These are phyloP conservation scores for Zygoascus tannicola DNA, from an alignment of 805 yeast species.

Conservation along the genomic window DNA sequence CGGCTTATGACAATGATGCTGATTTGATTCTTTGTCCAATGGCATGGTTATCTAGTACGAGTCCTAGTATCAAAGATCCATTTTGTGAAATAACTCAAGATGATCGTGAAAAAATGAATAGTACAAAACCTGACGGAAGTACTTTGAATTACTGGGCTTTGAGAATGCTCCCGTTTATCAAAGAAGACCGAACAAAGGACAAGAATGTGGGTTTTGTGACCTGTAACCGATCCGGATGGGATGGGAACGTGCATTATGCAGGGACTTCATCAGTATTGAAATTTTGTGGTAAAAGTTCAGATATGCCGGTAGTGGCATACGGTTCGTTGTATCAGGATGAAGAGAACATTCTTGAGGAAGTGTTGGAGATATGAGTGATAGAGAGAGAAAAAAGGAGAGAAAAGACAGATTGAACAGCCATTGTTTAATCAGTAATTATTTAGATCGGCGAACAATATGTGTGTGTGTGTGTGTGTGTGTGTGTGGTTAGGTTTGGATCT, in stretches of 20 bases:
- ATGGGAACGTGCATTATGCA: constrained; percentile 34
- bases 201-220: constrained; percentile 35
- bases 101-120: constrained; percentile 8
- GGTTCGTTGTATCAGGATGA: constrained; percentile 15
- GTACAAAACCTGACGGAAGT: constrained; percentile 33
- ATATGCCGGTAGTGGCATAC: constrained; percentile 20
- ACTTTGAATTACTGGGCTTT: constrained; percentile 68
- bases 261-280: constrained; percentile 35
- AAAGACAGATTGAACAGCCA: too few species aligned
- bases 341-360: constrained; percentile 12
- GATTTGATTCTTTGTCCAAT: constrained; percentile 66
- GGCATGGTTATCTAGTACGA: constrained; percentile 58
- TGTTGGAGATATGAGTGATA: constrained; percentile 10
- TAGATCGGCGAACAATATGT: too few species aligned
- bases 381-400: constrained; percentile 3
- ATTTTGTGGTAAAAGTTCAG: constrained; percentile 27
- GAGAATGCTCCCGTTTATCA: constrained; percentile 55
- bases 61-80: constrained; percentile 8
- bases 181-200: constrained; percentile 23
- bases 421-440: too few species aligned
- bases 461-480: too few species aligned
- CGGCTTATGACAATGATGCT: constrained; percentile 39
- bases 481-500: too few species aligned
- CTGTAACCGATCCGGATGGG: constrained; percentile 75
- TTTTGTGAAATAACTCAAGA: constrained; percentile 11